Evolutionary conservation across 306 rosid species (phyloP).

Genomic region (Prunus fruticosa): DNA sequence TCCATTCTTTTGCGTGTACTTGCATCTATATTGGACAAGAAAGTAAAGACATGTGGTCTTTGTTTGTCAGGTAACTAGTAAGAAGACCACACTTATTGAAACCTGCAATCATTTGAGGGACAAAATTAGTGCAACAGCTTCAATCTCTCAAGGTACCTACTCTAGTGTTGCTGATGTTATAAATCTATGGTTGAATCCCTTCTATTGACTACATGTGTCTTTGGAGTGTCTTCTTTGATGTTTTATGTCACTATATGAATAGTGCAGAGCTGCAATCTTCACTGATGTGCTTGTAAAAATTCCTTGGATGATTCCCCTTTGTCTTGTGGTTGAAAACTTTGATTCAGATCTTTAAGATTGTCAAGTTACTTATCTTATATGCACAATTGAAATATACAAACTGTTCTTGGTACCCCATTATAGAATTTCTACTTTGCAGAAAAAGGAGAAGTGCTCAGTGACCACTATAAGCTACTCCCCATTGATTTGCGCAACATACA

Average conservation of each 20-base stretch:
- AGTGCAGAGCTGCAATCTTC: background rate
- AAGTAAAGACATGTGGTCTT: constrained; percentile 11
- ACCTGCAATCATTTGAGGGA: constrained; percentile 59
- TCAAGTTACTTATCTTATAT: background rate
- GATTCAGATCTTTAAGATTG: background rate
- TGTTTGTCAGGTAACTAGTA: constrained; percentile 68
- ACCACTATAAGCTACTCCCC: constrained; percentile 83
- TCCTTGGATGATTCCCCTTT: background rate
- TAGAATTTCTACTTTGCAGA: constrained; percentile 48
- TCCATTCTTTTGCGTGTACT: background rate
- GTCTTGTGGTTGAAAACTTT: background rate
- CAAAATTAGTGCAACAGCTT: constrained; percentile 64
- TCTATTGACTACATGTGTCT: background rate
- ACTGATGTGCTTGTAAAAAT: background rate
- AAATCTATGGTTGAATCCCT: background rate
- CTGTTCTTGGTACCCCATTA: background rate
- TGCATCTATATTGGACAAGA: constrained; percentile 4
- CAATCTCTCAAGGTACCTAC: constrained; percentile 61
- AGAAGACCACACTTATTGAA: constrained; percentile 82
- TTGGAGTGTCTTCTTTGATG: background rate
- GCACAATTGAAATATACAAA: background rate
- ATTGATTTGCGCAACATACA: constrained; percentile 67
- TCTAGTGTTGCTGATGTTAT: constrained; percentile 3
- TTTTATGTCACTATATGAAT: background rate
- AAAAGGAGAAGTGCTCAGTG: constrained; percentile 84